A percentile compares a stretch with the other conserved stretches of the same genome.
Conservation (phyloP, 805 yeast genomes). For the Suhomyces xylopsoci region DNA sequence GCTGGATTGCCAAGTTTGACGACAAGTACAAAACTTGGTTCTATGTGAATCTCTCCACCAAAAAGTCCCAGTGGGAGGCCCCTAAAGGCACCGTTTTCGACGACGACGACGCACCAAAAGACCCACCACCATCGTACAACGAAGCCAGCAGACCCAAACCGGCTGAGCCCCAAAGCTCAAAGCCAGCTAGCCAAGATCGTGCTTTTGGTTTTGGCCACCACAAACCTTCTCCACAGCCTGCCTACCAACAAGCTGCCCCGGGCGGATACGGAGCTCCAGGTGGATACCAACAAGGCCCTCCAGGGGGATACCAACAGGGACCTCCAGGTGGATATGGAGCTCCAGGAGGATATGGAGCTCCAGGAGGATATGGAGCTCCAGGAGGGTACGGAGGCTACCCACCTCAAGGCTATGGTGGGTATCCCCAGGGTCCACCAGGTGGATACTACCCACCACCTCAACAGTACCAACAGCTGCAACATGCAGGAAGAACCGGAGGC, state of each 20-base stretch:
- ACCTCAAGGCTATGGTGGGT: constrained; percentile 22
- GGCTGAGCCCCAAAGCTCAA: constrained; percentile 5
- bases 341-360: neutral
- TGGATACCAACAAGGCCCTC: neutral
- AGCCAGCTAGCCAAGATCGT: neutral
- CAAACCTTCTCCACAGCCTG: constrained; percentile 4
- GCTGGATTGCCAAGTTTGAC: constrained; percentile 76
- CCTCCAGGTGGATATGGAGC: constrained; percentile 21
- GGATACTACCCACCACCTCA: constrained; percentile 13
- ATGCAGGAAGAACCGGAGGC: constrained; percentile 23
- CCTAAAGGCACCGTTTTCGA: constrained; percentile 57
- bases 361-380: constrained; percentile 1
- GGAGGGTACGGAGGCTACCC: constrained; percentile 13
- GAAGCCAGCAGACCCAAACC: constrained; percentile 3
- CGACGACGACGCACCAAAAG: constrained; percentile 9
- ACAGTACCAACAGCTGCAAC: constrained; percentile 21
- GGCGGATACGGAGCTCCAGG: constrained; percentile 5
- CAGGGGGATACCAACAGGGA: constrained; percentile 11
- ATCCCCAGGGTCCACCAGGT: constrained; percentile 19
- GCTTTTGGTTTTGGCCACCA: constrained; percentile 1
- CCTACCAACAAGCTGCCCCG: neutral
- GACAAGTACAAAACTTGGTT: constrained; percentile 71
- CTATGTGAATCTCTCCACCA: constrained; percentile 70
- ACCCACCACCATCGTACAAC: constrained; percentile 6
- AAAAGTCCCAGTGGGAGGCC: constrained; percentile 87